Evolutionary conservation across 257 asterid genomes (phyloP).

Genomic region (Salvia splendens): DNA sequence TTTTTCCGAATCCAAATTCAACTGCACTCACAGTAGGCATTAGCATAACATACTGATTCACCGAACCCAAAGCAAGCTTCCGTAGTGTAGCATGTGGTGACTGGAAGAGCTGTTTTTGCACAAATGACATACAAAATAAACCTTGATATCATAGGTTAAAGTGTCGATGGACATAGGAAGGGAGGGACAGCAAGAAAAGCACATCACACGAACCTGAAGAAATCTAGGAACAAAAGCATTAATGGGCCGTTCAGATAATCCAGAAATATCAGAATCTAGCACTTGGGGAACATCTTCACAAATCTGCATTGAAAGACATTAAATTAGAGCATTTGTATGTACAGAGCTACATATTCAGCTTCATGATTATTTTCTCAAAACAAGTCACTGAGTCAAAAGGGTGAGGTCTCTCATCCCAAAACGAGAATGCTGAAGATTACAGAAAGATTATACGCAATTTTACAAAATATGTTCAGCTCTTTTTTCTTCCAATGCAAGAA

Average conservation of each 20-base stretch:
- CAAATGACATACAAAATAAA: conserved; percentile 12
- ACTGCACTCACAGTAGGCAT: conserved; percentile 79
- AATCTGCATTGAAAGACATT: conserved; percentile 46
- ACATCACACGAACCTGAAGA: conserved; percentile 58
- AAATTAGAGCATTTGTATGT: not conserved
- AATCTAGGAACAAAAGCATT: conserved; percentile 84
- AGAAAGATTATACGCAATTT: not conserved
- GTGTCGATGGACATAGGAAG: not conserved
- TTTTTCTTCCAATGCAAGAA: not conserved
- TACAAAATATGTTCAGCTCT: conserved; percentile 1
- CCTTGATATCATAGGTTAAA: conserved; percentile 17
- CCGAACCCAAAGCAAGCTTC: conserved; percentile 86
- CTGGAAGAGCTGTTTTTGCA: conserved; percentile 79
- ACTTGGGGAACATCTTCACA: conserved; percentile 89
- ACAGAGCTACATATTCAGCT: conserved; percentile 6
- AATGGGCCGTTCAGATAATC: conserved; percentile 84
- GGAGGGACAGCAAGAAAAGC: not conserved
- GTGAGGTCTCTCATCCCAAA: conserved; percentile 14
- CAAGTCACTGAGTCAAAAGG: not conserved
- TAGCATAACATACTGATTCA: conserved; percentile 89
- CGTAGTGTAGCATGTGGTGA: conserved; percentile 72
- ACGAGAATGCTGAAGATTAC: conserved; percentile 16
- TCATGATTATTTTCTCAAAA: not conserved
- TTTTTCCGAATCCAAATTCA: conserved; percentile 19
- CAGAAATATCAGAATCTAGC: conserved; percentile 81